A percentile compares a stretch with the other conserved stretches of the same genome.
Evolutionary conservation across 1,139 yeast species (phyloP).

Genomic region (Yamadazyma conglobata): DNA sequence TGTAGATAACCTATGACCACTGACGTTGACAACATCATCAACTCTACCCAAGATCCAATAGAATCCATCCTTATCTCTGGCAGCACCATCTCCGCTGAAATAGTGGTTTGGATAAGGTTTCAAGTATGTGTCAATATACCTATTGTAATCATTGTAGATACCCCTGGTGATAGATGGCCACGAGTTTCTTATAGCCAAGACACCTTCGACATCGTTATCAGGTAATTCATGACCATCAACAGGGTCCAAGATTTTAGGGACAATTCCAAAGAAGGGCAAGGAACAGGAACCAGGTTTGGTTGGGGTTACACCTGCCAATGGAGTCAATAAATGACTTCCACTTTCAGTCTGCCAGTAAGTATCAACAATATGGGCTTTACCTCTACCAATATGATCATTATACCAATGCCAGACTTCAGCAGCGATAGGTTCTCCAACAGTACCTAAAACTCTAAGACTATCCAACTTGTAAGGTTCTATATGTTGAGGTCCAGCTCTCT

Average conservation of each 20-base stretch:
- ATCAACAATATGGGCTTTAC: slow-evolving; percentile 82
- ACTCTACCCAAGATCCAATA: slow-evolving; percentile 99
- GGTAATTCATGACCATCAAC: slow-evolving; percentile 76
- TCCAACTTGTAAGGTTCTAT: slow-evolving; percentile 82
- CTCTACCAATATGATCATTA: slow-evolving; percentile 85
- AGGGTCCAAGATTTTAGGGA: slow-evolving; percentile 88
- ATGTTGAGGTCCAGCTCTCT: slow-evolving; percentile 88
- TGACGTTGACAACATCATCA: slow-evolving; percentile 96
- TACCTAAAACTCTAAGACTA: slow-evolving; percentile 91
- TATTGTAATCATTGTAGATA: slow-evolving; percentile 85
- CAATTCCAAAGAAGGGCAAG: slow-evolving; percentile 92
- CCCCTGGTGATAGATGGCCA: slow-evolving; percentile 99
- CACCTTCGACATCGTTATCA: slow-evolving; percentile 96
- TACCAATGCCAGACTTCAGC: slow-evolving; percentile 99
- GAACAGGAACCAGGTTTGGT: slow-evolving; percentile 98
- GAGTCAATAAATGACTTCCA: slow-evolving; percentile 94
- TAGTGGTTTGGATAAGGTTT: slow-evolving; percentile 95
- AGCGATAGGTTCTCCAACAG: slow-evolving; percentile 98
- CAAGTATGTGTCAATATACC: slow-evolving; percentile 90
- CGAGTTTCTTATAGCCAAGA: slow-evolving; percentile 78
- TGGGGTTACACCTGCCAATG: slow-evolving; percentile 91
- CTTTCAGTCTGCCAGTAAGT: slow-evolving; percentile 99
- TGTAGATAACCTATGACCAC: slow-evolving; percentile 96
- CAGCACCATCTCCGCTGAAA: slow-evolving; percentile 99
- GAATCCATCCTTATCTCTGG: slow-evolving; percentile 94